A percentile compares a stretch with the other conserved stretches of the same genome.
These are phyloP conservation scores for Fusarium annulatum DNA, from an alignment of 2,329 filamentous ascomycete genomes.

Conservation along the genomic window DNA sequence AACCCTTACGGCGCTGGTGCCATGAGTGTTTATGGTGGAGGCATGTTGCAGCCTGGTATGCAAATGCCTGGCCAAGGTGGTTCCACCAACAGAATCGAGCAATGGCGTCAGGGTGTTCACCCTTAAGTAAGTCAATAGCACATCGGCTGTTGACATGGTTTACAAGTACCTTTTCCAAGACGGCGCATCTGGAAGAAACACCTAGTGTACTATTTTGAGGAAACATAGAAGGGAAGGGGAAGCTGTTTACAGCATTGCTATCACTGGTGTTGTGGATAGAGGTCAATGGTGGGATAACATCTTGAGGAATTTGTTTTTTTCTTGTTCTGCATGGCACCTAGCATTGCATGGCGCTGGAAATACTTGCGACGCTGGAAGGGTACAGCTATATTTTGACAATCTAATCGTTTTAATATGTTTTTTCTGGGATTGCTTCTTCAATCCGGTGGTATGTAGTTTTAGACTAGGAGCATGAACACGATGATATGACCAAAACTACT, in stretches of 20 bases:
- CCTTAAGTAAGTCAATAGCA: conserved; percentile 39
- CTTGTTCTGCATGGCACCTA: conserved; percentile 35
- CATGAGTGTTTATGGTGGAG: conserved; percentile 46
- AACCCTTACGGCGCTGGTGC: conserved; percentile 36
- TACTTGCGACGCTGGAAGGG: conserved; percentile 20
- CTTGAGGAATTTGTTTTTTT: conserved; percentile 15
- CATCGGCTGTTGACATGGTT: not conserved
- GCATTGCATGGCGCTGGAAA: conserved; percentile 45
- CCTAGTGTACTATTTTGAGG: conserved; percentile 19
- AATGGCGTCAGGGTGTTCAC: conserved; percentile 56
- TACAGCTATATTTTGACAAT: conserved; percentile 25
- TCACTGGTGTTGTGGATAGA: conserved; percentile 34
- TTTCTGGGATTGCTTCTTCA: not conserved
- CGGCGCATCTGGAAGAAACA: not conserved
- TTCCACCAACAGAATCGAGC: conserved; percentile 53
- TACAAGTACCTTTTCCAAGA: not conserved
- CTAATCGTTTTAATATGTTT: conserved; percentile 24
- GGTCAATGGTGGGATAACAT: not conserved
- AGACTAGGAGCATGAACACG: conserved; percentile 9
- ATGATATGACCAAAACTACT: conserved; percentile 16
- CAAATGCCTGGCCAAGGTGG: conserved; percentile 44
- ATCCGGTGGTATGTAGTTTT: conserved; percentile 7
- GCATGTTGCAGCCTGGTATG: conserved; percentile 45
- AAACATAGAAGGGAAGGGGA: conserved; percentile 2
- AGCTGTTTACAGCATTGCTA: conserved; percentile 1